A percentile compares a stretch with the other conserved stretches of the same genome.
Evolutionary conservation across 2,329 filamentous ascomycete genomes (phyloP).

Genomic region (Coniochaeta sp.): DNA sequence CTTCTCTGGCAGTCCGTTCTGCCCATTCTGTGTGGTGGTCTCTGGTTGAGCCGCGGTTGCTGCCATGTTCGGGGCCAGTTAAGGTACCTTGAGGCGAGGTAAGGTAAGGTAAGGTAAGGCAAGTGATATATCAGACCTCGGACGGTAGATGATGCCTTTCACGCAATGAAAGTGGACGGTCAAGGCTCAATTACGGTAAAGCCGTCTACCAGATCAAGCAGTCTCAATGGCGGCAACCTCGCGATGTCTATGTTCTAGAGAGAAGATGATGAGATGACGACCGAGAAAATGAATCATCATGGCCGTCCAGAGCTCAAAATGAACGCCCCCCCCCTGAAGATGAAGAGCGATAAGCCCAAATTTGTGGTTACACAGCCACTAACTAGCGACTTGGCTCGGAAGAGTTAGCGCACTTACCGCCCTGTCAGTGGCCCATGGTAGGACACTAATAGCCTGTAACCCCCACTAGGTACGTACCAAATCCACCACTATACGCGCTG

Average conservation of each 20-base stretch:
- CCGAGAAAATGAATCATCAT: not conserved
- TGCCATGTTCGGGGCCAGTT: not conserved
- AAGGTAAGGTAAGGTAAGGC: too few relatives aligned
- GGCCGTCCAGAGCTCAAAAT: not conserved
- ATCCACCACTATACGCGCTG: conserved; percentile 7
- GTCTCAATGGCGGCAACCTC: too few relatives aligned
- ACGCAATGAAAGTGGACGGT: too few relatives aligned
- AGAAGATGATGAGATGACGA: not conserved
- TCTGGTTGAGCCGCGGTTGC: not conserved
- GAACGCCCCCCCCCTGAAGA: not conserved
- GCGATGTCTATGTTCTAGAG: not conserved
- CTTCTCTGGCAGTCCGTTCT: not conserved
- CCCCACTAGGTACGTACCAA: too few relatives aligned
- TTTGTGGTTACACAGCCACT: not conserved
- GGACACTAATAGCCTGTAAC: too few relatives aligned
- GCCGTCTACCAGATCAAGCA: too few relatives aligned
- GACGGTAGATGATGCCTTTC: too few relatives aligned
- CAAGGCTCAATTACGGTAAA: not conserved
- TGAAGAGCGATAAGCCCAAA: not conserved
- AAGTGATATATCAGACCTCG: too few relatives aligned
- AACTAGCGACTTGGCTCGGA: too few relatives aligned
- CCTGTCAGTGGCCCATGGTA: too few relatives aligned
- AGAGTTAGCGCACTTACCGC: not conserved
- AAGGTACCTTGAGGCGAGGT: not conserved
- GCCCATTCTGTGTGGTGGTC: not conserved